phyloP scores from a whole-genome alignment of 805 yeast genomes.

The Myxozyma neotropica region DNA sequence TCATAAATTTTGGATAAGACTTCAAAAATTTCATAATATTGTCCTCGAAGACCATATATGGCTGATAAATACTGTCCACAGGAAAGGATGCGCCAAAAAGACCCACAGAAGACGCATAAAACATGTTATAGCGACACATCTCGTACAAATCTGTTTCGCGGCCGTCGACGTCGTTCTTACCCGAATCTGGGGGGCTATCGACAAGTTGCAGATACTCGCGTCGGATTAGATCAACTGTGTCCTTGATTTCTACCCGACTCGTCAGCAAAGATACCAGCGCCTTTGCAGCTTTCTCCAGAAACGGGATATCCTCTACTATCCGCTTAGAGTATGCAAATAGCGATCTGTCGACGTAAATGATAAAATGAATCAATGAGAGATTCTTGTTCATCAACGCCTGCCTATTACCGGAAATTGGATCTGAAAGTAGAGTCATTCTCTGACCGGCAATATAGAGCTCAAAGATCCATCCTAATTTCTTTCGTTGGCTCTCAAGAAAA shows the following conservation, averaged over 20 bases:
- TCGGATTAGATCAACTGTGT: background rate
- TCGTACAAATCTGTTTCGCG: constrained; percentile 7
- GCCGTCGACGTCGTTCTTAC: background rate
- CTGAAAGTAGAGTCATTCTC: constrained; percentile 19
- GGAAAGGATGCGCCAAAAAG: constrained; percentile 29
- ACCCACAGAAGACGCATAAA: constrained; percentile 16
- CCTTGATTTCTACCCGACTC: background rate
- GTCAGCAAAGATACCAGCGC: background rate
- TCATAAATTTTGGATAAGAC: constrained; percentile 19
- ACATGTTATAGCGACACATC: constrained; percentile 3
- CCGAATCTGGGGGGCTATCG: background rate
- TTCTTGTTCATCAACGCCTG: background rate
- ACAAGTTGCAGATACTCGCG: background rate
- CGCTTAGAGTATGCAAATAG: constrained; percentile 12
- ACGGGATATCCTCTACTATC: background rate
- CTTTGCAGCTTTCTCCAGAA: constrained; percentile 4
- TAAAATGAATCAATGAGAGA: constrained; percentile 5
- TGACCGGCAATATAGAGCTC: constrained; percentile 20
- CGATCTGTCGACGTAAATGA: background rate
- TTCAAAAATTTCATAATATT: constrained; percentile 18
- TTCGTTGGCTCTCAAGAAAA: constrained; percentile 9
- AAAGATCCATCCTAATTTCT: constrained; percentile 15
- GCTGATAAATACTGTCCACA: constrained; percentile 6
- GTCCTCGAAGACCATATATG: constrained; percentile 23
- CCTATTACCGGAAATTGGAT: constrained; percentile 21